A percentile compares a stretch with the other conserved stretches of the same genome.
These are phyloP conservation scores for Malus asiatica DNA, from an alignment of 306 rosid genomes.

Conservation along the genomic window DNA sequence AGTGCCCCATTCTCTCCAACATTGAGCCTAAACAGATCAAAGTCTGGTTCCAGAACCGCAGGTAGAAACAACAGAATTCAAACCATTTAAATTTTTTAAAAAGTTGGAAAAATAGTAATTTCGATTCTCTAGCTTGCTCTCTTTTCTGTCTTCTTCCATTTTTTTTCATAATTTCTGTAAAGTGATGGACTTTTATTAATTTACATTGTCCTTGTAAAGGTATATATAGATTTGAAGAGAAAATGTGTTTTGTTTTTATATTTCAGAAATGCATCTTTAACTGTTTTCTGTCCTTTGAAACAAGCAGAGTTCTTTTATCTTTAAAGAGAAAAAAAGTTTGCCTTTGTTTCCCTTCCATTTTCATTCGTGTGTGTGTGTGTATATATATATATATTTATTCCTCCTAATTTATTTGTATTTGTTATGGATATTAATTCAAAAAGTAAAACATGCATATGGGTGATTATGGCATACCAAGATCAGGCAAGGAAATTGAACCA, in stretches of 20 bases:
- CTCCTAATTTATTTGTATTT: not conserved
- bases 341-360: too few relatives aligned
- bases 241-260: not conserved
- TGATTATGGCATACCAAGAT: too few relatives aligned
- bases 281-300: not conserved
- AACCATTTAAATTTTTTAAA: not conserved
- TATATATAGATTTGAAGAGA: not conserved
- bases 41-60: slow-evolving; percentile 98
- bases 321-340: not conserved
- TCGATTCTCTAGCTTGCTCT: not conserved
- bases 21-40: slow-evolving; percentile 98
- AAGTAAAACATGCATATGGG: too few relatives aligned
- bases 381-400: too few relatives aligned
- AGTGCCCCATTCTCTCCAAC: slow-evolving; percentile 80
- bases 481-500: too few relatives aligned
- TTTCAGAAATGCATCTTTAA: not conserved
- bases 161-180: not conserved
- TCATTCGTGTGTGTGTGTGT: too few relatives aligned
- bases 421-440: too few relatives aligned
- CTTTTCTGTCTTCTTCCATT: not conserved
- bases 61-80: slow-evolving; percentile 26
- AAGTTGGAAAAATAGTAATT: not conserved
- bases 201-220: not conserved
- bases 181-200: not conserved
- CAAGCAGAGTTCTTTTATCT: not conserved